Conservation (phyloP, 192 early-diverging fungal genomes). For the Dissophora ornata region DNA sequence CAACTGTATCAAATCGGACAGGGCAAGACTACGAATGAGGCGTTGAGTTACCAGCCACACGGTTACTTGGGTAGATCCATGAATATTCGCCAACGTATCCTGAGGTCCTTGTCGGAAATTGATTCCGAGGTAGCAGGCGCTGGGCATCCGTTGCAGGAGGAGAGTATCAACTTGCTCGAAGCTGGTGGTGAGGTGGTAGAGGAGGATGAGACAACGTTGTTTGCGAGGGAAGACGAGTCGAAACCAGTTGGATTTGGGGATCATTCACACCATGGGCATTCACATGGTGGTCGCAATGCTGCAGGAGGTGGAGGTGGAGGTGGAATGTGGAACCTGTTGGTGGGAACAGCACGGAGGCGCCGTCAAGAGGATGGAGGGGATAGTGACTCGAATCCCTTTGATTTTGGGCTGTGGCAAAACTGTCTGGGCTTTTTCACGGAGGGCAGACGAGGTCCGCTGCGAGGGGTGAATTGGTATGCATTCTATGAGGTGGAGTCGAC, state of each 20-base stretch:
- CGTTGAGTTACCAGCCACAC: slow-evolving; percentile 83
- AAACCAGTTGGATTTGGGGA: slow-evolving; percentile 52
- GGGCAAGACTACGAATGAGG: slow-evolving; percentile 91
- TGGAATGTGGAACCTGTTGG: slow-evolving; percentile 51
- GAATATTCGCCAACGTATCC: slow-evolving; percentile 57
- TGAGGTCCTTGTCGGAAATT: slow-evolving; percentile 62
- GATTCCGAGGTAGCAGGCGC: slow-evolving; percentile 57
- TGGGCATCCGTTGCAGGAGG: slow-evolving; percentile 36
- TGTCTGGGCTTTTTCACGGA: slow-evolving; percentile 87
- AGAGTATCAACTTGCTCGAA: slow-evolving; percentile 45
- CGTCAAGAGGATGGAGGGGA: slow-evolving; percentile 42
- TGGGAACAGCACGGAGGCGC: slow-evolving; percentile 53
- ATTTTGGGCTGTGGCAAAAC: slow-evolving; percentile 82
- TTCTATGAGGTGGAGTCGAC: slow-evolving; percentile 58
- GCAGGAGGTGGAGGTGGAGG: slow-evolving; percentile 19
- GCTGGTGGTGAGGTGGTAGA: slow-evolving; percentile 38
- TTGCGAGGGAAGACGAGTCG: slow-evolving; percentile 27
- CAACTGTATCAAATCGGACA: slow-evolving; percentile 84
- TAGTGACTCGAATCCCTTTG: slow-evolving; percentile 75
- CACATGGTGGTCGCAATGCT: slow-evolving; percentile 33
- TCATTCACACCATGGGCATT: slow-evolving; percentile 38
- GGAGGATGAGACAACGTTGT: slow-evolving; percentile 35
- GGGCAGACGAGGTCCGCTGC: slow-evolving; percentile 65
- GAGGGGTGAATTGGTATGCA: slow-evolving; percentile 70
- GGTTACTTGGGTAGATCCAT: slow-evolving; percentile 52